phyloP scores from a whole-genome alignment of 1,139 yeast species.

The Kurtzmaniella quercitrusa region DNA sequence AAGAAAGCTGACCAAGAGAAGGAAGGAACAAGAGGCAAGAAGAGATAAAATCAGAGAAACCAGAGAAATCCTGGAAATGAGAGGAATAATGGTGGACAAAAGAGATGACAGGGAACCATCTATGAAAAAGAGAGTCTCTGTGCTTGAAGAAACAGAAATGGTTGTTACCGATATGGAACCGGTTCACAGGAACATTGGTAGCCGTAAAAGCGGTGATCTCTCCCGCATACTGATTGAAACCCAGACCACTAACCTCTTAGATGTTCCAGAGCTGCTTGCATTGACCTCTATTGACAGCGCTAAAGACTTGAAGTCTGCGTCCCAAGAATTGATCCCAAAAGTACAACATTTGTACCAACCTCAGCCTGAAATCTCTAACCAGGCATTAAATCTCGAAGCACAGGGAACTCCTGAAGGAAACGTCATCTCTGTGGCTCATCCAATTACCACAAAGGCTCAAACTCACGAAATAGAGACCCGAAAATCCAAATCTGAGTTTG shows the following conservation, averaged over 20 bases:
- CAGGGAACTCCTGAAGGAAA: neutral
- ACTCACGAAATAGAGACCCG: neutral
- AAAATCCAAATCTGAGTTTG: neutral
- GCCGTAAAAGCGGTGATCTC: neutral
- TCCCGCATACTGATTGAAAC: neutral
- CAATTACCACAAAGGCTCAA: neutral
- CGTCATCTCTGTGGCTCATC: neutral
- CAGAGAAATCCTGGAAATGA: too few relatives aligned
- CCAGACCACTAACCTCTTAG: neutral
- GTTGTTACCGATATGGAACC: neutral
- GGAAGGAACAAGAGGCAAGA: neutral
- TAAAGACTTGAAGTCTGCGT: neutral
- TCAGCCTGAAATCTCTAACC: constrained; percentile 4
- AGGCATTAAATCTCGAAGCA: neutral
- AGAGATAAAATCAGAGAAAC: neutral
- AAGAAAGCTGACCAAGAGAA: neutral
- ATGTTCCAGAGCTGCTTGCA: neutral
- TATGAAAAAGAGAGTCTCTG: neutral
- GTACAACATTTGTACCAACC: constrained; percentile 7
- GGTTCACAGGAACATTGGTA: too few relatives aligned
- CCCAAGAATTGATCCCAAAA: constrained; percentile 1
- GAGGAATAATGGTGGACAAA: too few relatives aligned
- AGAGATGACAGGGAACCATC: too few relatives aligned
- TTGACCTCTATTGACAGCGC: neutral
- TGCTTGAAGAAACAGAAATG: neutral